Conservation (phyloP, 2,329 filamentous ascomycete species). For the Remersonia thermophila region DNA sequence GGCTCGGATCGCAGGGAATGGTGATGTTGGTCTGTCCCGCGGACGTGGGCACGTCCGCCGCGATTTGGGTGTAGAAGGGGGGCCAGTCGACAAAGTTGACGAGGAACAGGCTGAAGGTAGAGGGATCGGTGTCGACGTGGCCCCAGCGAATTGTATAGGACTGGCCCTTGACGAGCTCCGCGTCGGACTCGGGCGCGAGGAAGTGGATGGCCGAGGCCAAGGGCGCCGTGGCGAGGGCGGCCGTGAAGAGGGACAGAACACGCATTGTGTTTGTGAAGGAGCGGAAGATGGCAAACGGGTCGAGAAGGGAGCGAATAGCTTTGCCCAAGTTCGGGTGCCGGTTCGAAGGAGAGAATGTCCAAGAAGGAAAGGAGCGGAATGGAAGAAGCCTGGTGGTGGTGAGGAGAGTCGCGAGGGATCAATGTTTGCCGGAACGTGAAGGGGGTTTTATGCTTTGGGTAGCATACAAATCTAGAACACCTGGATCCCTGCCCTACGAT, state of each 20-base stretch:
- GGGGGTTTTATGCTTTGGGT: too few species aligned
- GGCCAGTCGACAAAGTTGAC: constrained; percentile 34
- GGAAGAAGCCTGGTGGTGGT: too few species aligned
- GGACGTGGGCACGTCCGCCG: constrained; percentile 23
- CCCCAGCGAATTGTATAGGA: constrained; percentile 25
- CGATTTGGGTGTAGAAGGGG: constrained; percentile 27
- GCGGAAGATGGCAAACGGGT: background rate
- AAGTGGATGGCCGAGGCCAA: constrained; percentile 23
- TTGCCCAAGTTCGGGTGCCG: too few species aligned
- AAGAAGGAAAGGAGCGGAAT: too few species aligned
- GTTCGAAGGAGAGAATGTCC: too few species aligned
- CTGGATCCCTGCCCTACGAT: too few species aligned
- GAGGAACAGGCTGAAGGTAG: constrained; percentile 28
- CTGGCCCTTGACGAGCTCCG: constrained; percentile 25
- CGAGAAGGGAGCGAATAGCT: constrained; percentile 1
- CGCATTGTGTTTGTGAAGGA: constrained; percentile 16
- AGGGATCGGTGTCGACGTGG: constrained; percentile 29
- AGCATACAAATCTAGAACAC: too few species aligned
- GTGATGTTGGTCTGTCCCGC: constrained; percentile 23
- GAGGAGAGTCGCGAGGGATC: too few species aligned
- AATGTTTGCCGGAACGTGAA: too few species aligned
- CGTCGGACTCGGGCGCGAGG: constrained; percentile 22
- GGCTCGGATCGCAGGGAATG: constrained; percentile 26
- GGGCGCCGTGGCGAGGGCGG: constrained; percentile 19
- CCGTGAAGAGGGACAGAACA: constrained; percentile 15